Percentiles rank a stretch among this genome's conserved stretches.
Conservation (phyloP, 495 filamentous ascomycete species). For the Penicillium ochrochloron region DNA sequence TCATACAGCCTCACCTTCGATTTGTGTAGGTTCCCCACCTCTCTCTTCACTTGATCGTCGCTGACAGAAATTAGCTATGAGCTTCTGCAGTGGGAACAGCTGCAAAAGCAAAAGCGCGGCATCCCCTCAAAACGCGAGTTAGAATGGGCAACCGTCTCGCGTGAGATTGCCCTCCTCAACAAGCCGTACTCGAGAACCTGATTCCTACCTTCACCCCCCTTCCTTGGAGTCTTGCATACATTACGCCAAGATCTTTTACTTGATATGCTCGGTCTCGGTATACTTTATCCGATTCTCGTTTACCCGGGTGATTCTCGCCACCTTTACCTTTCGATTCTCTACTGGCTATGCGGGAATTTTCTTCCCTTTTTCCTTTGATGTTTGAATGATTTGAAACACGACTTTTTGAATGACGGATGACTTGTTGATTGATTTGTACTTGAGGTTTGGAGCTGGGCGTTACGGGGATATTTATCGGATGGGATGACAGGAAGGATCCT, state of each 20-base stretch:
- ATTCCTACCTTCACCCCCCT: neutral
- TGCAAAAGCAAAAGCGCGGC: constrained; percentile 49
- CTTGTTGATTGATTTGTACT: constrained; percentile 12
- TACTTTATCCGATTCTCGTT: constrained; percentile 10
- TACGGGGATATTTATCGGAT: constrained; percentile 19
- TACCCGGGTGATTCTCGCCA: neutral
- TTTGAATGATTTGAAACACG: constrained; percentile 28
- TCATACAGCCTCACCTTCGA: constrained; percentile 71
- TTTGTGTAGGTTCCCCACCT: constrained; percentile 55
- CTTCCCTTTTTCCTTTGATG: constrained; percentile 9
- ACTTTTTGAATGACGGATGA: constrained; percentile 26
- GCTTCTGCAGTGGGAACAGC: constrained; percentile 94
- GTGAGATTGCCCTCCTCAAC: constrained; percentile 95
- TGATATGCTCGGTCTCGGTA: neutral
- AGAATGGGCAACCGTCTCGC: constrained; percentile 86
- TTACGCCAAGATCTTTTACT: neutral
- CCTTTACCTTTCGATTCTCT: neutral
- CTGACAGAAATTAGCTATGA: constrained; percentile 48
- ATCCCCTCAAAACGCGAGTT: constrained; percentile 69
- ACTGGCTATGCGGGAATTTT: neutral
- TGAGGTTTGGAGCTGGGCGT: constrained; percentile 30
- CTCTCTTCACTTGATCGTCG: neutral
- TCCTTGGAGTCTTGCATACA: constrained; percentile 2
- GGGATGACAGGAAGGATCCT: constrained; percentile 4
- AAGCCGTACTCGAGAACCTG: constrained; percentile 72